Evolutionary conservation across 257 asterid genomes (phyloP).

Genomic region (Handroanthus guayacan): DNA sequence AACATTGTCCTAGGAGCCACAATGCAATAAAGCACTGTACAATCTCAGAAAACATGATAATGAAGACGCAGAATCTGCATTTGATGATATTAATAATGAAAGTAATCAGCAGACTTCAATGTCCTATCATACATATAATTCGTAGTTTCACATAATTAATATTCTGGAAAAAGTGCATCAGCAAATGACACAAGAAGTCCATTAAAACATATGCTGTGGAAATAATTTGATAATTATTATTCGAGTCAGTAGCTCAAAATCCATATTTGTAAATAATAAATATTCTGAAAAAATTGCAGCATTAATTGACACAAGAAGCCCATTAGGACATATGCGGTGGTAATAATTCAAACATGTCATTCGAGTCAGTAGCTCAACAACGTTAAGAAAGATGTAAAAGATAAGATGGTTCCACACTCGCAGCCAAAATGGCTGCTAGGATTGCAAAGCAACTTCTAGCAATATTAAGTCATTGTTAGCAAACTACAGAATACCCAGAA

Average conservation of each 20-base stretch:
- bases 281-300: not conserved
- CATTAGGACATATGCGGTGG: not conserved
- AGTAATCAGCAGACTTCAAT: conserved; percentile 19
- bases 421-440: not conserved
- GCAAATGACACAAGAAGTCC: too few relatives aligned
- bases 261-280: not conserved
- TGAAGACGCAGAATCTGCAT: conserved; percentile 22
- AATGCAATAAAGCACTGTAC: conserved; percentile 15
- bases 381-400: not conserved
- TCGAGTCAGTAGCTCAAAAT: not conserved
- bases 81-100: not conserved
- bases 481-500: not conserved
- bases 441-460: conserved; percentile 14
- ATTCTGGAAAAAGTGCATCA: not conserved
- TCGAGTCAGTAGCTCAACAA: conserved; percentile 27
- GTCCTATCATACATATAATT: conserved; percentile 17
- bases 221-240: too few relatives aligned
- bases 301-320: conserved; percentile 6
- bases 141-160: not conserved
- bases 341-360: conserved; percentile 14
- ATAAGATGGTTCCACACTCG: conserved; percentile 20
- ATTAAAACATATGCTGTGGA: not conserved
- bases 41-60: conserved; percentile 18
- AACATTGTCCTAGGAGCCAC: not conserved
- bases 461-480: conserved; percentile 14